Evolutionary conservation across 805 yeast genomes (phyloP), one percentile per base, ranked within the genome.

Genomic region (Ogataea parapolymorpha): DNA sequence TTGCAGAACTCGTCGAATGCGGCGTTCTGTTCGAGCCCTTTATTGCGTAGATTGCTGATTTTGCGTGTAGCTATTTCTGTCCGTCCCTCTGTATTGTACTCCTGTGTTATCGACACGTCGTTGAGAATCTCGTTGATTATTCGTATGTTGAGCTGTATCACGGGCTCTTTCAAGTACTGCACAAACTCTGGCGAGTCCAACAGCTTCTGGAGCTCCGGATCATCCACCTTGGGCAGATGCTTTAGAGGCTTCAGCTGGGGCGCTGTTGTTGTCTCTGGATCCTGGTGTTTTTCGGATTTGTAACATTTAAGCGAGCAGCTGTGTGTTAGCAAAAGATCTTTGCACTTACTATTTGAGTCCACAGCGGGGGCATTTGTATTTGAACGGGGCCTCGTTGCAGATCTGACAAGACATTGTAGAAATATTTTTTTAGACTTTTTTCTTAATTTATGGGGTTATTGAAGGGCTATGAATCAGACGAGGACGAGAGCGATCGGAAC

Each of bases 1-100:
- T 56, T 57, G 12, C 80, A 75, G 59, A 85, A 84, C 50, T 84
- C 91, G 56, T 85, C 90, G 4, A 86, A 78, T 17, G 80, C 61
- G 46, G 68, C 77, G 54, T 86, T 86, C 36, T 75, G 76, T 49
- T 85, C 87, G 0, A 67, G 40, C 0, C 95, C 95, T 5, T 83
- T 82, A 3, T 54, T 56, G 25, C 95, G 62, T 12, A 86, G 62
- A 39, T 77, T 78, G 6, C 76, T 68, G 8, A 86, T 63, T 49
- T 82, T 79, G 50, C 76, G 71, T 46, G 79, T 72, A 2, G 85
- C 85, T 10, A 82, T 70, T 18, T 75, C 81, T 17, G 65, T 49
- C 26, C 85, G 61, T 15, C 80, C 79, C 17, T 81, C 87, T 8
- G 59, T 44, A 14, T 71, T 68, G 16, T 65, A 62, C 48, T 79